Base-by-base conservation (phyloP, 352 stramenopile species). In the Phytophthora cajani region DNA sequence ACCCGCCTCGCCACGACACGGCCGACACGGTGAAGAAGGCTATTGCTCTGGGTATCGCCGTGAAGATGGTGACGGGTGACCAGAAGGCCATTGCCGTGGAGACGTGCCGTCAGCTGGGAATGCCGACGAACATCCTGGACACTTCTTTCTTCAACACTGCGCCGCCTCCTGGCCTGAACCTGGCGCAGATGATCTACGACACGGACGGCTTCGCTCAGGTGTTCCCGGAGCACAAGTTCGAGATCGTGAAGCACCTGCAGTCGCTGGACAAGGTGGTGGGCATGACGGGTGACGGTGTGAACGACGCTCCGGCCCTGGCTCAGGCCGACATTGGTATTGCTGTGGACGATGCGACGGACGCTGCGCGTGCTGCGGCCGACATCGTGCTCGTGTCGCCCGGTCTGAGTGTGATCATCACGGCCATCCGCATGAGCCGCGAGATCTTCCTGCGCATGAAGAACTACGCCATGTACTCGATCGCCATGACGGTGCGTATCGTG, bases 31-130 rank as follows among this genome's bases (percentile, higher is more conserved):
- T 99, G 69, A 84, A 95, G 67, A 89, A 89, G 38, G 89, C 95
- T 7, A 85, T 97, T 69, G 84, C 94, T 69, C 81, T 96, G 16
- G 97, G 97, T 53, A 93, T 99, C 57, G 82, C 78, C 1, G 94
- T 99, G 27, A 98, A 98, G 81, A 98, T 98, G 95, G 91, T 99
- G 44, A 99, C 96, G 30, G 96, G 96, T 72, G 96, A 99, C 72
- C 96, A 98, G 76, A 81, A 87, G 42, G 81, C 91, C 38, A 98
- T 98, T 74, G 95, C 93, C 47, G 82, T 94, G 25, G 92, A 98
- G 80, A 99, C 95, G 58, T 94, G 89, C 62, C 88, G 85, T 77
- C 80, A 89, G 53, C 64, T 99, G 66, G 90, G 83, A 74, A 96
- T 98, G 83, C 92, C 87, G 12, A 93, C 85, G 7, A 91, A 95